phyloP scores from a whole-genome alignment of 2,329 filamentous ascomycete genomes.

The Apiospora marii region DNA sequence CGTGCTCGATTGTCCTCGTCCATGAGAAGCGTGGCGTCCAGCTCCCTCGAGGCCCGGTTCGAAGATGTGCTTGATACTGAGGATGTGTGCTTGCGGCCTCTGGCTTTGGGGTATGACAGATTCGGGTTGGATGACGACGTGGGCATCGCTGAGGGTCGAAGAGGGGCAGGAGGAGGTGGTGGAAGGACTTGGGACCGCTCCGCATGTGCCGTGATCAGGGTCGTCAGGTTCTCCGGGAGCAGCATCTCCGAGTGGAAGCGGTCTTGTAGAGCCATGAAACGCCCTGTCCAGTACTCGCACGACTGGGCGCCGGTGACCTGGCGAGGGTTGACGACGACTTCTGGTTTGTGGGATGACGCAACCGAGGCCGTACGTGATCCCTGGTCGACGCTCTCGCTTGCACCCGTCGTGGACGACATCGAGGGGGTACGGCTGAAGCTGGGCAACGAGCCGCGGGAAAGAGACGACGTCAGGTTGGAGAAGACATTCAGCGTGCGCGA shows the following conservation, averaged over 20 bases:
- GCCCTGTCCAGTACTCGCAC: constrained; percentile 67
- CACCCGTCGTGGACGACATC: constrained; percentile 31
- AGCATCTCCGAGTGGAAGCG: constrained; percentile 56
- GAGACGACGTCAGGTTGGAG: constrained; percentile 53
- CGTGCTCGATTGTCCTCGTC: constrained; percentile 53
- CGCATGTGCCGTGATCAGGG: constrained; percentile 35
- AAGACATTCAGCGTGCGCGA: constrained; percentile 55
- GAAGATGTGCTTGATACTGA: background rate
- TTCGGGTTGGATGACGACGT: constrained; percentile 23
- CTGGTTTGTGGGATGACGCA: background rate
- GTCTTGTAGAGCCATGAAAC: constrained; percentile 65
- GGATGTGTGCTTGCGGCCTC: background rate
- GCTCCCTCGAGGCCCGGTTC: background rate
- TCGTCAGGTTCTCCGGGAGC: constrained; percentile 36
- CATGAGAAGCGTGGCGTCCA: constrained; percentile 26
- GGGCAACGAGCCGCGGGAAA: constrained; percentile 46
- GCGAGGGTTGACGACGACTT: constrained; percentile 31
- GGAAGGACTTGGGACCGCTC: constrained; percentile 28
- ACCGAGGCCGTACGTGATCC: background rate
- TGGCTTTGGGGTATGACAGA: constrained; percentile 8
- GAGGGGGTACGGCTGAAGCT: constrained; percentile 51
- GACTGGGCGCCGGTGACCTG: constrained; percentile 52
- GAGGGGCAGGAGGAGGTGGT: background rate
- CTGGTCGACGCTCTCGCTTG: constrained; percentile 10
- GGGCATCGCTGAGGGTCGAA: background rate